Evolutionary conservation across 2,329 filamentous ascomycete genomes (phyloP).

Genomic region (Trichoderma breve): DNA sequence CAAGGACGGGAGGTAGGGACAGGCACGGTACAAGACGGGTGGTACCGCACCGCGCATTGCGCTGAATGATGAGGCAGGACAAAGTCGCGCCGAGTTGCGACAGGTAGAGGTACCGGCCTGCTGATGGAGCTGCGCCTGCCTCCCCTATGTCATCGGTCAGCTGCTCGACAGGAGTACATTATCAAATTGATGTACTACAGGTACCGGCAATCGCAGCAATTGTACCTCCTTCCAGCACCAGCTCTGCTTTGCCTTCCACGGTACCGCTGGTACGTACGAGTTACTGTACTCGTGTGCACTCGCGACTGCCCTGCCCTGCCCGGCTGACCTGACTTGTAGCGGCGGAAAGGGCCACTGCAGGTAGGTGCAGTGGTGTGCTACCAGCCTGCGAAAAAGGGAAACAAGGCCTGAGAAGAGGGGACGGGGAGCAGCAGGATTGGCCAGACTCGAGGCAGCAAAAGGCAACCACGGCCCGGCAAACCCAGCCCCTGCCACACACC

Average conservation of each 20-base stretch:
- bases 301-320: constrained; percentile 2
- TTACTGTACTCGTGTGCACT: neutral
- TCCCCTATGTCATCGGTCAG: neutral
- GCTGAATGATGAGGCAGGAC: neutral
- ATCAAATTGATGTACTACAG: neutral
- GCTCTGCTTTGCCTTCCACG: neutral
- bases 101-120: neutral
- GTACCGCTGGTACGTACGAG: neutral
- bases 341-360: constrained; percentile 3
- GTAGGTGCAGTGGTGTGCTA: neutral
- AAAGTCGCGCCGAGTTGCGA: neutral
- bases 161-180: neutral
- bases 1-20: neutral
- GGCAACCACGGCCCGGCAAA: neutral
- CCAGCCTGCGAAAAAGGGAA: neutral
- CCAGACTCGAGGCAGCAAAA: neutral
- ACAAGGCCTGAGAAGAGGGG: neutral
- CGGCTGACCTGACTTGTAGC: neutral
- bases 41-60: neutral
- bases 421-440: constrained; percentile 5
- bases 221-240: neutral
- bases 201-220: neutral
- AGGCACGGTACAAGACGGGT: neutral
- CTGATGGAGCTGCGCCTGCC: neutral
- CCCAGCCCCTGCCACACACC: constrained; percentile 16